Conservation (phyloP, 2,329 filamentous ascomycete species). For the Microsporum canis region DNA sequence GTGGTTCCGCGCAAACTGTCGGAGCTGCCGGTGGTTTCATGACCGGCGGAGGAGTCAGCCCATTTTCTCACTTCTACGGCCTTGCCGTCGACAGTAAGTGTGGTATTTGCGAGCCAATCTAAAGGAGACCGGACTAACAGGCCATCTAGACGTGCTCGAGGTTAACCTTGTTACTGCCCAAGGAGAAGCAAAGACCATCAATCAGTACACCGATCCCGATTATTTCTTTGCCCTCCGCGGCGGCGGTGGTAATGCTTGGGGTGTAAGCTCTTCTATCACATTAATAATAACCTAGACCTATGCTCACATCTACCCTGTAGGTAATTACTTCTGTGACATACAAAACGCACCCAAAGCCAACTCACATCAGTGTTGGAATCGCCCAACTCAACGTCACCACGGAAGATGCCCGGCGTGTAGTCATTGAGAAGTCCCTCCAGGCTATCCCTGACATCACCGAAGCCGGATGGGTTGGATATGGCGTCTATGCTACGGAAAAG, state of each 20-base stretch:
- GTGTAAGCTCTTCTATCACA: slow-evolving; percentile 13
- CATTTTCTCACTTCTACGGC: slow-evolving; percentile 20
- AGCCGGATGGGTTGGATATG: slow-evolving; percentile 24
- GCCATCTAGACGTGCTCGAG: slow-evolving; percentile 16
- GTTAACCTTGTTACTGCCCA: slow-evolving; percentile 17
- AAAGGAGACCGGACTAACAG: background rate
- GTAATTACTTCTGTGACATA: slow-evolving; percentile 19
- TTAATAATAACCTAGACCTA: background rate
- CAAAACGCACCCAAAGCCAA: slow-evolving; percentile 20
- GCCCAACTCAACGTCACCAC: slow-evolving; percentile 21
- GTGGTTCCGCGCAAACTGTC: slow-evolving; percentile 19
- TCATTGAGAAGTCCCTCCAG: slow-evolving; percentile 16
- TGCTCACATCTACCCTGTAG: slow-evolving; percentile 3
- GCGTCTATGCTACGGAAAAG: slow-evolving; percentile 9
- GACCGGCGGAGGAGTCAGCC: slow-evolving; percentile 21
- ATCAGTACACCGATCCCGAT: slow-evolving; percentile 19
- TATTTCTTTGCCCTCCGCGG: slow-evolving; percentile 21
- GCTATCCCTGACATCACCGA: slow-evolving; percentile 20
- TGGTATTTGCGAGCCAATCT: too few relatives aligned
- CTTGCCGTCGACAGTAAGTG: slow-evolving; percentile 21
- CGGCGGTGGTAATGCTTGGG: slow-evolving; percentile 20
- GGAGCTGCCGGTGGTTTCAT: slow-evolving; percentile 22
- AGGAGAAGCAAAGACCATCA: slow-evolving; percentile 16
- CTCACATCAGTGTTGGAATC: slow-evolving; percentile 20
- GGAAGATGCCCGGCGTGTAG: slow-evolving; percentile 14